Percentiles rank a stretch among this genome's conserved stretches.
phyloP scores from a whole-genome alignment of 352 stramenopile genomes.

The Globisporangium cylindrosporum region DNA sequence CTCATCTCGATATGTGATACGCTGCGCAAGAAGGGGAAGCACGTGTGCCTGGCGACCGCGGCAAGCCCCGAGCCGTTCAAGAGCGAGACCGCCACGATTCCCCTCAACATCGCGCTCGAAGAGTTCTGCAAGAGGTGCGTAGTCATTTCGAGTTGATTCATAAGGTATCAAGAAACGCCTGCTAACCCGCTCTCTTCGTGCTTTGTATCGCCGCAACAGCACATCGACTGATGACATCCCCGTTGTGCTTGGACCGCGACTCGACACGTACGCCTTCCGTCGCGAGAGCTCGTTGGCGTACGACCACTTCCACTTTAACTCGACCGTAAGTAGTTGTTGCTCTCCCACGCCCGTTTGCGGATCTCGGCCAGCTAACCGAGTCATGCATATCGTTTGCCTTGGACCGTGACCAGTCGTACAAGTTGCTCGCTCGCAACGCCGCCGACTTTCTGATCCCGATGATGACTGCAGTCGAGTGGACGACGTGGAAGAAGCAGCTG shows the following conservation, averaged over 20 bases:
- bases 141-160: background rate
- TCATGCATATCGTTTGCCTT: background rate
- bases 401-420: slow-evolving; percentile 50
- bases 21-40: slow-evolving; percentile 79
- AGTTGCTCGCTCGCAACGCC: slow-evolving; percentile 71
- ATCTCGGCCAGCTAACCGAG: background rate
- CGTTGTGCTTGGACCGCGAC: slow-evolving; percentile 66
- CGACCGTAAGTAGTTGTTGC: slow-evolving; percentile 39
- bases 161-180: background rate
- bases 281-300: slow-evolving; percentile 53
- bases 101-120: slow-evolving; percentile 63
- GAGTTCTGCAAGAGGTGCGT: slow-evolving; percentile 74
- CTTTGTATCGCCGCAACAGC: slow-evolving; percentile 23
- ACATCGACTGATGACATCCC: slow-evolving; percentile 60
- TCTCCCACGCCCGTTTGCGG: background rate
- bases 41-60: slow-evolving; percentile 66
- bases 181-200: background rate
- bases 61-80: slow-evolving; percentile 41
- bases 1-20: slow-evolving; percentile 75
- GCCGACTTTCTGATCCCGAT: slow-evolving; percentile 77
- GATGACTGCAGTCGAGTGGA: slow-evolving; percentile 82
- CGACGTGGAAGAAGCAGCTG: slow-evolving; percentile 81
- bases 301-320: slow-evolving; percentile 84
- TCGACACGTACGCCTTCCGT: slow-evolving; percentile 73
- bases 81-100: slow-evolving; percentile 30